Evolutionary conservation across 1,284 basidiomycete species (phyloP).

Genomic region (Cutaneotrichosporon sp.): DNA sequence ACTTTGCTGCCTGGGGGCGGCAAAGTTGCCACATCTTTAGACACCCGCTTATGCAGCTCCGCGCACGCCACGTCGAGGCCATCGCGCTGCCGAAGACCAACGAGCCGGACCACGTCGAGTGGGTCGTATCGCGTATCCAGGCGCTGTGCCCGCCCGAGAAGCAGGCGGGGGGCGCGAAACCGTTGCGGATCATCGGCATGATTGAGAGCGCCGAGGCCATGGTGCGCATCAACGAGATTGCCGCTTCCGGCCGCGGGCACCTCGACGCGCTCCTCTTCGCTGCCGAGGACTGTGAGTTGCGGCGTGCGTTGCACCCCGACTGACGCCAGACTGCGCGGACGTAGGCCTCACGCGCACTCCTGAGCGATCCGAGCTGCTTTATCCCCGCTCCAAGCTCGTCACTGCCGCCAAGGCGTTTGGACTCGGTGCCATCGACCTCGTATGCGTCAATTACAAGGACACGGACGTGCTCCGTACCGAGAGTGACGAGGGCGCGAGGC

Average conservation of each 20-base stretch:
- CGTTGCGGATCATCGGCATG: slow-evolving; percentile 64
- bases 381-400: slow-evolving; percentile 77
- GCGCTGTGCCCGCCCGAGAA: slow-evolving; percentile 26
- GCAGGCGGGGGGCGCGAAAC: slow-evolving; percentile 25
- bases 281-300: slow-evolving; percentile 74
- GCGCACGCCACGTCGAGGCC: slow-evolving; percentile 50
- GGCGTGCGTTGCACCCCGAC: background rate
- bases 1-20: background rate
- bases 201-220: slow-evolving; percentile 68
- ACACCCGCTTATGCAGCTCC: slow-evolving; percentile 20
- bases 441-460: slow-evolving; percentile 86
- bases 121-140: slow-evolving; percentile 54
- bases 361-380: slow-evolving; percentile 69
- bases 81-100: slow-evolving; percentile 78
- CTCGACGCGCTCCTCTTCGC: slow-evolving; percentile 61
- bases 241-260: slow-evolving; percentile 33
- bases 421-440: slow-evolving; percentile 85
- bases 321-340: slow-evolving; percentile 60
- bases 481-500: slow-evolving; percentile 65
- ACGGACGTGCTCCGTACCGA: slow-evolving; percentile 64
- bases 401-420: slow-evolving; percentile 78
- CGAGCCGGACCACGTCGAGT: slow-evolving; percentile 59
- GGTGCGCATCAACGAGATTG: slow-evolving; percentile 35
- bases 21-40: background rate
- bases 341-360: slow-evolving; percentile 76